Evolutionary conservation across 257 asterid species (phyloP), one percentile per base, ranked within the genome.

Genomic region (Solanum chmielewskii): DNA sequence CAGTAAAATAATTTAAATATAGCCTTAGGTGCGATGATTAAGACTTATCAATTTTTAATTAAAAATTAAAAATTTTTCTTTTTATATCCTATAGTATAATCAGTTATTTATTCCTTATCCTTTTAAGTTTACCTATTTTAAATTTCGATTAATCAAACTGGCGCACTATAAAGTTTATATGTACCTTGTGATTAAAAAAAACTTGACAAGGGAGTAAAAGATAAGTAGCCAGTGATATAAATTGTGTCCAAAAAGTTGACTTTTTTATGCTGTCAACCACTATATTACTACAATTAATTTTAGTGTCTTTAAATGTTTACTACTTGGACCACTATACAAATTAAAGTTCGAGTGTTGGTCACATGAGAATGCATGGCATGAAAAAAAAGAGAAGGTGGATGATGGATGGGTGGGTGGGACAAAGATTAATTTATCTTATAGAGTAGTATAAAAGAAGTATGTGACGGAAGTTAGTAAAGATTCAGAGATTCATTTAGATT

Each of bases 221-320:
- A 56, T 56, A 56, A 56, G 66, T 20, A 56, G 66, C 66, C 21
- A 20, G 66, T 20, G 66, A 56, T 56, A 25, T 56, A 56, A 20
- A 56, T 56, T 20, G 66, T 20, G 91, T 82, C 89, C 85, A 81
- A 91, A 91, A 88, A 87, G 90, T 90, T 90, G 91, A 90, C 92
- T 86, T 86, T 25, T 73, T 25, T 80, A 87, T 25, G 21, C 91
- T 87, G 88, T 90, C 88, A 82, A 83, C 88, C 81, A 86, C 88
- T 81, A 85, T 85, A 87, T 13, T 4, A 31, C 23, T 86, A 69
- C 91, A 87, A 69, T 76, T 77, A 69, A 74, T 90, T 87, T 73
- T 83, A 89, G 87, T 62, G 25, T 31, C 45, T 41, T 64, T 88
- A 87, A 45, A 90, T 78, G 88, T 84, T 18, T 82, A 64, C 78